These are phyloP conservation scores for Phoenix dactylifera DNA, from an alignment of 176 grass and related monocot genomes.

Conservation along the genomic window DNA sequence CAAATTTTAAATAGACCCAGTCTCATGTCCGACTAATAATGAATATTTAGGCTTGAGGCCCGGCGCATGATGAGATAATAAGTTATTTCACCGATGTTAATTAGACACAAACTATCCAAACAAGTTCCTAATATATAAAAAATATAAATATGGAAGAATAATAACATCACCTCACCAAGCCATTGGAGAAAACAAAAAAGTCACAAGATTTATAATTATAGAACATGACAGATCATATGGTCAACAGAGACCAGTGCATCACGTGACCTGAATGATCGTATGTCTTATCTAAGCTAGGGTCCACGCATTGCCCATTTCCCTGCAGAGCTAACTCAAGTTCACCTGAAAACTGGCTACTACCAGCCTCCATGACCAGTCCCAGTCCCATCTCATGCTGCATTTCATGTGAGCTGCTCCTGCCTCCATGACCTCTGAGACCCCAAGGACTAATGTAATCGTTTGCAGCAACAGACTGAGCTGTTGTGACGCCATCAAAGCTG, in stretches of 20 bases:
- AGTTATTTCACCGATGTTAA: no score
- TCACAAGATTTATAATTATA: no score
- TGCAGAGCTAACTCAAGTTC: background rate
- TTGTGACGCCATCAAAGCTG: slow-evolving; percentile 4
- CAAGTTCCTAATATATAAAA: no score
- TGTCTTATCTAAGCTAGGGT: background rate
- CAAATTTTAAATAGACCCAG: no score
- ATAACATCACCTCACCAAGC: no score
- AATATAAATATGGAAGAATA: no score
- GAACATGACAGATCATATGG: background rate
- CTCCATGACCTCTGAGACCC: slow-evolving; percentile 18
- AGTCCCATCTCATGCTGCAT: slow-evolving; percentile 6
- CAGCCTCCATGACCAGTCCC: background rate
- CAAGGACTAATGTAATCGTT: slow-evolving; percentile 12
- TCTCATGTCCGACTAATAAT: no score
- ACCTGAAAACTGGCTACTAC: background rate
- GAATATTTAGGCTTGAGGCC: no score
- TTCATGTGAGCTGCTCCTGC: background rate
- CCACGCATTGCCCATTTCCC: background rate
- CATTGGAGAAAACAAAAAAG: no score
- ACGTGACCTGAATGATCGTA: slow-evolving; percentile 1
- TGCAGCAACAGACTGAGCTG: background rate
- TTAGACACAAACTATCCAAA: no score
- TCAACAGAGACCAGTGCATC: slow-evolving; percentile 28
- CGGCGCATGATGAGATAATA: no score